Evolutionary conservation across 2,329 filamentous ascomycete species (phyloP), one percentile per base, ranked within the genome.

Genomic region (Penicillium olsonii): DNA sequence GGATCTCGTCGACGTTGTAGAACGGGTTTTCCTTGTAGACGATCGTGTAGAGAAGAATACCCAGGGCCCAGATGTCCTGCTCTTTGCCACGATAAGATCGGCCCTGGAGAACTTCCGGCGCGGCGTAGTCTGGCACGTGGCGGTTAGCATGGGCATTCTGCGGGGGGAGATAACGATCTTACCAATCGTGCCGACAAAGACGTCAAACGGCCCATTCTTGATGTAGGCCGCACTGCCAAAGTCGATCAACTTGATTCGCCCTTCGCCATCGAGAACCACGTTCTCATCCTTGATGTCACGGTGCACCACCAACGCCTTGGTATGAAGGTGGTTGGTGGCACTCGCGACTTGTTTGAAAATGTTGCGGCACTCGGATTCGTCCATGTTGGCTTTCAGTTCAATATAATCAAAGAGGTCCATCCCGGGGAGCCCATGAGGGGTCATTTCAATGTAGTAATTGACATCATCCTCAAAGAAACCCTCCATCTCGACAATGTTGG

Each of bases 401-500:
- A 99, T 99, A 70, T 99, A 99, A 72, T 99, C 94, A 65, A 99
- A 99, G 2, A 99, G 80, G 69, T 99, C 94, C 92, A 99, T 97
- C 11, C 94, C 94, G 0, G 94, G 94, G 31, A 96, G 78, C 1
- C 94, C 94, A 63, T 97, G 94, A 0, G 94, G 94, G 12, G 88
- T 81, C 71, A 97, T 99, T 70, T 97, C 94, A 61, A 99, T 99
- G 71, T 99, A 99, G 74, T 99, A 99, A 67, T 99, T 97, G 59
- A 77, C 59, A 48, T 78, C 75, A 29, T 79, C 76, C 56, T 87
- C 84, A 62, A 87, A 87, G 67, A 86, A 87, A 43, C 84, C 83
- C 42, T 81, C 78, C 84, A 87, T 87, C 62, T 85, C 83, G 37
- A 87, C 83, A 54, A 87, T 86, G 54, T 86, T 86, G 2, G 81